These are phyloP conservation scores for Delonix regia DNA, from an alignment of 306 rosid species.

Conservation along the genomic window DNA sequence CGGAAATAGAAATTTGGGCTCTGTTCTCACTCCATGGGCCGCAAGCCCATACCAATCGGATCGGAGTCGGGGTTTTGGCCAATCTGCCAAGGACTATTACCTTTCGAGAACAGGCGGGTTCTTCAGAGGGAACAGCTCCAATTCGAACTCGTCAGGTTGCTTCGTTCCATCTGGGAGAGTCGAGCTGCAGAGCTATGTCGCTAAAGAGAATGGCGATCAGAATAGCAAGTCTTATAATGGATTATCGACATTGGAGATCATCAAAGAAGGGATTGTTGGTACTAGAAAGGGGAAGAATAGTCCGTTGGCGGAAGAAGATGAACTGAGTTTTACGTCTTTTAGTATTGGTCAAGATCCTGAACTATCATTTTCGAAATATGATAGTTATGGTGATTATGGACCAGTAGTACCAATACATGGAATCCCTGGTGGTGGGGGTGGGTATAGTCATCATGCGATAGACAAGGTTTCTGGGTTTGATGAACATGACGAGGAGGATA, in stretches of 20 bases:
- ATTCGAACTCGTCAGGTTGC: conserved; percentile 37
- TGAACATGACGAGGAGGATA: conserved; percentile 55
- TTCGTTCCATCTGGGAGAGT: conserved; percentile 50
- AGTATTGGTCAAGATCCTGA: conserved; percentile 4
- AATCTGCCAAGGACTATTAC: conserved; percentile 69
- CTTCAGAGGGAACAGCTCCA: neutral
- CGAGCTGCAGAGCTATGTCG: conserved; percentile 77
- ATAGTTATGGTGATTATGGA: neutral
- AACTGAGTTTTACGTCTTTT: conserved; percentile 44
- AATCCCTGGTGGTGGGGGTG: neutral
- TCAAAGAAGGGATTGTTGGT: conserved; percentile 28
- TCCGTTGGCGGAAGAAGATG: conserved; percentile 67
- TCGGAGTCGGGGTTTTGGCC: conserved; percentile 41
- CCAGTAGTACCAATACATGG: neutral
- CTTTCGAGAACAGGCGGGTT: conserved; percentile 54
- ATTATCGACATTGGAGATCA: conserved; percentile 36
- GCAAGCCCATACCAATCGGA: conserved; percentile 25
- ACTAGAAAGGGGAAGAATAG: conserved; percentile 21
- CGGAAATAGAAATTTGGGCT: conserved; percentile 49
- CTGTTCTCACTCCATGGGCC: conserved; percentile 74
- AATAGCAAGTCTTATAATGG: conserved; percentile 29
- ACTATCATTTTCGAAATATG: neutral
- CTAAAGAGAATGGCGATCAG: conserved; percentile 46
- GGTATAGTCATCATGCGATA: neutral
- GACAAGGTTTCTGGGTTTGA: conserved; percentile 32